Conservation (phyloP, 306 rosid species). For the Vicia villosa region DNA sequence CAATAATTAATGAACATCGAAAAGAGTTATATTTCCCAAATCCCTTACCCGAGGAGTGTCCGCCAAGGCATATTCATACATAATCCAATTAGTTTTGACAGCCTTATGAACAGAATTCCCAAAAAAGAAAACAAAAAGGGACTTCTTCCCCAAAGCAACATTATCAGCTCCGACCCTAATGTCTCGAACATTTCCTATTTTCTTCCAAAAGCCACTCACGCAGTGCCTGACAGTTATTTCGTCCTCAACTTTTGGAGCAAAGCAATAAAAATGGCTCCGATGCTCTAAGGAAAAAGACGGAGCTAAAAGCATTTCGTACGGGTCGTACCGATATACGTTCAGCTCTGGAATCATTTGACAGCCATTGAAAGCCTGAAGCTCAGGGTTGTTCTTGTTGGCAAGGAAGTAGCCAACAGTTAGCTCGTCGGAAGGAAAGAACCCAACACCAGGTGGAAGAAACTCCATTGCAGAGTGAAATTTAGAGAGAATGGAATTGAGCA, state of each 20-base stretch:
- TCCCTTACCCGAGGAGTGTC: constrained; percentile 52
- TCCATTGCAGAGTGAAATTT: not conserved
- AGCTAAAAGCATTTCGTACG: not conserved
- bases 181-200: not conserved
- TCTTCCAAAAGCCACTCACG: not conserved
- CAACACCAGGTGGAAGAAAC: not conserved
- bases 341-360: not conserved
- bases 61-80: constrained; percentile 60
- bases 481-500: no score
- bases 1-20: not conserved
- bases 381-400: not conserved
- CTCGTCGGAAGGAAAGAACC: not conserved
- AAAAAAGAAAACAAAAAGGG: constrained; percentile 52
- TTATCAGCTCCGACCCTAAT: constrained; percentile 42
- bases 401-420: not conserved
- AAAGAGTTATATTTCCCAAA: not conserved
- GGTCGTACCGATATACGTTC: not conserved
- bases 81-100: constrained; percentile 50
- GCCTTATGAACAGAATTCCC: constrained; percentile 47
- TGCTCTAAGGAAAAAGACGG: no score
- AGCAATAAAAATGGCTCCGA: not conserved
- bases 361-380: not conserved
- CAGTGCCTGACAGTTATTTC: not conserved
- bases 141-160: constrained; percentile 53
- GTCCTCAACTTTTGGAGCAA: not conserved